phyloP scores from a whole-genome alignment of 768 basidiomycete genomes.

The Trametes elegans region DNA sequence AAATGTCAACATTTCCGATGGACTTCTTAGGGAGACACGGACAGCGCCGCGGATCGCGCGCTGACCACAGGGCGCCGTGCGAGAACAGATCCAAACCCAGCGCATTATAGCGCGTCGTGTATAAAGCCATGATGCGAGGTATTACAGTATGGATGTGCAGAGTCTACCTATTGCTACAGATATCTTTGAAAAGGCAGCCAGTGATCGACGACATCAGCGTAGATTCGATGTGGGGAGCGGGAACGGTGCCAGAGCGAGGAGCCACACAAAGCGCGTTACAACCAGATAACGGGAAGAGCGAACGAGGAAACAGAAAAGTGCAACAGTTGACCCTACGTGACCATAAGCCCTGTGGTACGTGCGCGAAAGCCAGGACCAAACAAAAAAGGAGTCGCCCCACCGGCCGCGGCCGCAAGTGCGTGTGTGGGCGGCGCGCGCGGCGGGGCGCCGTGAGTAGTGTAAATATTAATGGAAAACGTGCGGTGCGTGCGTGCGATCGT shows the following conservation, averaged over 20 bases:
- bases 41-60: too few relatives aligned
- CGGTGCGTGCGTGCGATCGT: slow-evolving; percentile 23
- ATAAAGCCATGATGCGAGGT: slow-evolving; percentile 27
- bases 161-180: slow-evolving; percentile 24
- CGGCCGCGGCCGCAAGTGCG: slow-evolving; percentile 15
- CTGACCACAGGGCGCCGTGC: background rate
- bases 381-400: slow-evolving; percentile 1
- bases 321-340: slow-evolving; percentile 17
- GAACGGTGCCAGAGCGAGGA: slow-evolving; percentile 12
- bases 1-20: too few relatives aligned
- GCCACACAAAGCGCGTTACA: slow-evolving; percentile 18
- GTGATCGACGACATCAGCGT: slow-evolving; percentile 12
- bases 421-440: slow-evolving; percentile 15
- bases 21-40: too few relatives aligned
- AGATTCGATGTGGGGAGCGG: slow-evolving; percentile 2
- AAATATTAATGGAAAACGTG: slow-evolving; percentile 15
- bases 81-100: slow-evolving; percentile 15
- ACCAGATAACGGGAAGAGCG: slow-evolving; percentile 15
- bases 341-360: slow-evolving; percentile 4
- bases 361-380: background rate
- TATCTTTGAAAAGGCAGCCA: background rate
- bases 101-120: slow-evolving; percentile 27
- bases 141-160: slow-evolving; percentile 19
- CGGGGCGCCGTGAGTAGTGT: slow-evolving; percentile 22
- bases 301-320: slow-evolving; percentile 11